These are phyloP conservation scores for Laburnicola sp. DNA, from an alignment of 2,329 filamentous ascomycete genomes.

Conservation along the genomic window DNA sequence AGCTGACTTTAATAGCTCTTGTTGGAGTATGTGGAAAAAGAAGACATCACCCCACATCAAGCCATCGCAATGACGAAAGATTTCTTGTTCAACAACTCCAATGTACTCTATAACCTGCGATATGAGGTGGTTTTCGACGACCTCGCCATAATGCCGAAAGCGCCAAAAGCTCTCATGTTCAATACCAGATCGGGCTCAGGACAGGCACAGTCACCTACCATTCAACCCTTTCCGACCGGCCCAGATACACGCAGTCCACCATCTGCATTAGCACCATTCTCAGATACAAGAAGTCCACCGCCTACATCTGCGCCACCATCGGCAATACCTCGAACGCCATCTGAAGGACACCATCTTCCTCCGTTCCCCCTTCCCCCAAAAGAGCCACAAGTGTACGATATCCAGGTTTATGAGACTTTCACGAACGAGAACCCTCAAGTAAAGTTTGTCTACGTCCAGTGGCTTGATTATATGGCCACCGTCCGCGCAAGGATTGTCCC, in stretches of 20 bases:
- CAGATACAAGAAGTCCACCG: background rate
- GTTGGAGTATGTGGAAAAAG: slow-evolving; percentile 65
- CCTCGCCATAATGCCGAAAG: slow-evolving; percentile 16
- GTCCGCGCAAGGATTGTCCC: slow-evolving; percentile 70
- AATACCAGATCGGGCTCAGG: slow-evolving; percentile 24
- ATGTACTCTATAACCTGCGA: slow-evolving; percentile 69
- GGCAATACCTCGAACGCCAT: slow-evolving; percentile 7
- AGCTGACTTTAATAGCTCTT: slow-evolving; percentile 56
- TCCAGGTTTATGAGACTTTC: slow-evolving; percentile 52
- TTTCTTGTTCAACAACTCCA: slow-evolving; percentile 76
- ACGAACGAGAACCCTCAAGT: slow-evolving; percentile 55
- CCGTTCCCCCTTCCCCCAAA: slow-evolving; percentile 36
- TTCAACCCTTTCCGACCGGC: slow-evolving; percentile 9
- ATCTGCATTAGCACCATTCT: background rate
- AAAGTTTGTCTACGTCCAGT: slow-evolving; percentile 74
- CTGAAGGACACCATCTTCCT: slow-evolving; percentile 17
- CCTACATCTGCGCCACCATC: background rate
- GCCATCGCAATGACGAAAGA: slow-evolving; percentile 67
- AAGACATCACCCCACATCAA: slow-evolving; percentile 63
- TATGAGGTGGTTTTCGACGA: slow-evolving; percentile 45
- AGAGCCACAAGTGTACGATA: slow-evolving; percentile 39
- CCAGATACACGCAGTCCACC: background rate
- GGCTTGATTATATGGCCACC: slow-evolving; percentile 76
- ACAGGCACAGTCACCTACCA: slow-evolving; percentile 16
- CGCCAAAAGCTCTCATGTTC: slow-evolving; percentile 30